Evolutionary conservation across 495 filamentous ascomycete species (phyloP), one percentile per base, ranked within the genome.

Genomic region (Jackrogersella minutella): DNA sequence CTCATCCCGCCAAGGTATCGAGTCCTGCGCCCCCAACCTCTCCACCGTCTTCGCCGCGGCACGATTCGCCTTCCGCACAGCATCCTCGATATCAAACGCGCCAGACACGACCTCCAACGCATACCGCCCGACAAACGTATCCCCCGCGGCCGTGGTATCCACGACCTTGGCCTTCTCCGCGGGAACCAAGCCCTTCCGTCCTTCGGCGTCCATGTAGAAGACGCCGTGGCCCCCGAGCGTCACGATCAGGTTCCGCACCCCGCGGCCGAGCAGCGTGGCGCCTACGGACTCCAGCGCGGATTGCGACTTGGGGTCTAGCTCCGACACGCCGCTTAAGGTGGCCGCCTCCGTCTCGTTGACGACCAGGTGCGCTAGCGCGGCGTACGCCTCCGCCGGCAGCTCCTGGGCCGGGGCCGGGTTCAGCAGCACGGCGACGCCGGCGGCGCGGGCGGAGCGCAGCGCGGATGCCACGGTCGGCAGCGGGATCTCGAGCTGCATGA

Each of bases 61-160:
- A 33, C 79, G 79, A 55, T 90, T 91, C 36, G 93, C 91, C 77
- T 82, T 84, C 56, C 73, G 77, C 62, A 95, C 85, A 0, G 89
- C 89, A 9, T 77, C 77, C 39, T 81, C 84, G 68, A 89, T 85
- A 34, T 85, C 78, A 57, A 79, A 82, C 14, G 63, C 74, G 19
- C 70, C 75, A 31, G 82, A 84, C 60, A 81, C 83, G 0, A 82
- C 83, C 49, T 84, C 82, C 16, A 93, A 86, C 3, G 93, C 91
- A 78, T 97, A 97, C 36, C 82, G 87, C 2, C 95, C 95, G 2
- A 96, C 91, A 77, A 96, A 99, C 3, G 94, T 96, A 76, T 99
- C 95, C 0, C 95, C 95, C 13, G 94, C 95, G 0, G 89, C 94
- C 3, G 95, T 99, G 5, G 94, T 98, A 78, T 99, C 95, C 5